These are phyloP conservation scores for Monosporascus sp. DNA, from an alignment of 2,329 filamentous ascomycete genomes.

Conservation along the genomic window DNA sequence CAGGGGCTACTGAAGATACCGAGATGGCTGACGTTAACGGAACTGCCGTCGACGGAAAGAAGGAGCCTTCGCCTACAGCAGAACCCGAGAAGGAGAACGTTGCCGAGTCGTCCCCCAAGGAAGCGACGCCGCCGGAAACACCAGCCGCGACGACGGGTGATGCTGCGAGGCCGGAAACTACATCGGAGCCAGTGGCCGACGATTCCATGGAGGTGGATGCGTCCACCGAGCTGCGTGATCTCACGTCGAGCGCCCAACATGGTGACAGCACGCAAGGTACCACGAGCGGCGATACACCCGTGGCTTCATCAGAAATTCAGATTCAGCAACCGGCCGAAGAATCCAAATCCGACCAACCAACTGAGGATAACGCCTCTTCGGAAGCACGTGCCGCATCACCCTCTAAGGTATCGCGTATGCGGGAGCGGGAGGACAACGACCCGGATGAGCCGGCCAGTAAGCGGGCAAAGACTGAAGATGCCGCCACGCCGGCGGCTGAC, in stretches of 20 bases:
- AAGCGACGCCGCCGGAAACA: conserved; percentile 2
- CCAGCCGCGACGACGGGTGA: conserved; percentile 6
- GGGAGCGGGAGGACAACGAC: conserved; percentile 76
- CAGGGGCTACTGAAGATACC: conserved; percentile 5
- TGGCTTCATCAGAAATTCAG: conserved; percentile 23
- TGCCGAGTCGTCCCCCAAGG: conserved; percentile 1
- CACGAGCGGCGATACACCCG: conserved; percentile 14
- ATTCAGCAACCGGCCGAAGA: conserved; percentile 25
- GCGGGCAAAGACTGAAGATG: conserved; percentile 67
- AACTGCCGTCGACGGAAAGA: conserved; percentile 3
- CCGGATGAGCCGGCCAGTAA: conserved; percentile 67
- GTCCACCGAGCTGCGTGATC: conserved; percentile 14
- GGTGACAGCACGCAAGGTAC: conserved; percentile 18
- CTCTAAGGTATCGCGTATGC: conserved; percentile 63
- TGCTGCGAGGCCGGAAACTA: background rate
- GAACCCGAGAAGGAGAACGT: background rate
- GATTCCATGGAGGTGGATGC: conserved; percentile 27
- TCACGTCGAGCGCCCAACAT: conserved; percentile 15
- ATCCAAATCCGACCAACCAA: conserved; percentile 23
- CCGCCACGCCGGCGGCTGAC: conserved; percentile 20
- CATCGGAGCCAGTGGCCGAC: conserved; percentile 2
- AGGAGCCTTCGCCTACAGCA: background rate
- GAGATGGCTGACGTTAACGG: conserved; percentile 16
- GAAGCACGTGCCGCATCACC: conserved; percentile 19
- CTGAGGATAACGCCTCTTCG: conserved; percentile 19